Conservation (phyloP, 768 basidiomycete species). For the Lactarius trivialis region DNA sequence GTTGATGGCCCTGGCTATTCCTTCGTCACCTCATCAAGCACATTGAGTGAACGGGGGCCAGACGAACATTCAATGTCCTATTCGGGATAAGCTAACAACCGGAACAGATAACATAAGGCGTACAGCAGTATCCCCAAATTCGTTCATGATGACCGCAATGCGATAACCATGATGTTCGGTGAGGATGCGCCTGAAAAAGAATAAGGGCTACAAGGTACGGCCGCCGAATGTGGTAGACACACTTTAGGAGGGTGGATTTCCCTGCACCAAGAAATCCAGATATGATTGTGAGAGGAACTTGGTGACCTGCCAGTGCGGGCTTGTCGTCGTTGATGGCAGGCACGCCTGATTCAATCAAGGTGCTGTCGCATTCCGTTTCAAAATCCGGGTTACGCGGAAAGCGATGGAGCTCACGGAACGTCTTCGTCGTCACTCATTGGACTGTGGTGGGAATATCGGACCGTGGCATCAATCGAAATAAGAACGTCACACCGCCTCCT, state of each 20-base stretch:
- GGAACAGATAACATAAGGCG: slow-evolving; percentile 25
- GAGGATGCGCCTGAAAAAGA: slow-evolving; percentile 63
- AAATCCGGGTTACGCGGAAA: neutral
- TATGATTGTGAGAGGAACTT: slow-evolving; percentile 87
- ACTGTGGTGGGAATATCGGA: neutral
- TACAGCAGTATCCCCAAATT: slow-evolving; percentile 93
- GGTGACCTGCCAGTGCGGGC: slow-evolving; percentile 22
- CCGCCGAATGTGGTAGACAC: slow-evolving; percentile 23
- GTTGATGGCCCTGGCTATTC: slow-evolving; percentile 76
- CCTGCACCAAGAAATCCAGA: slow-evolving; percentile 94
- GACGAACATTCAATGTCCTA: slow-evolving; percentile 86
- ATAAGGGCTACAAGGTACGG: neutral
- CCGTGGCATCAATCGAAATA: neutral
- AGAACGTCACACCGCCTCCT: neutral
- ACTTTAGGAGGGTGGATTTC: slow-evolving; percentile 89
- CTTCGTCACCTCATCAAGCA: neutral
- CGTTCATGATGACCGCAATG: slow-evolving; percentile 98
- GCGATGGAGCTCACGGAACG: slow-evolving; percentile 9
- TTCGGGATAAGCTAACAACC: slow-evolving; percentile 22
- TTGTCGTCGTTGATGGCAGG: neutral
- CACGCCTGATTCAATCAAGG: slow-evolving; percentile 5
- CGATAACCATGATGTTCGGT: slow-evolving; percentile 91
- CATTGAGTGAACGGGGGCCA: neutral
- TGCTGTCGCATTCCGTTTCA: neutral
- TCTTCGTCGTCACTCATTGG: slow-evolving; percentile 18